phyloP scores from a whole-genome alignment of 1,284 basidiomycete species.

The Rhizopogon parksii region DNA sequence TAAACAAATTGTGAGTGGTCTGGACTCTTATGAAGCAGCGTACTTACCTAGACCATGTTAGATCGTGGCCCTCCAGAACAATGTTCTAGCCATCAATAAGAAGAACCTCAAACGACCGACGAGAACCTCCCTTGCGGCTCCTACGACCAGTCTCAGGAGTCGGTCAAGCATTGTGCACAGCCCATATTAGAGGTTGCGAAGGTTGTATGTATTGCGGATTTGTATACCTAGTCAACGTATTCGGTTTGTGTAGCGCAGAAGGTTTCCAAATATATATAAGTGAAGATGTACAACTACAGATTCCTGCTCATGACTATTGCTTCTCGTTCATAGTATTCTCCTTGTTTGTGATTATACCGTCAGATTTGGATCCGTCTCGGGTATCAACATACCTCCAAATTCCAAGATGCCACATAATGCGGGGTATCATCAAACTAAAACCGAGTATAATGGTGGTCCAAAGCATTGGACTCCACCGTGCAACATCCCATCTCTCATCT shows the following conservation, averaged over 20 bases:
- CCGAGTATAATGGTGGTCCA: constrained; percentile 63
- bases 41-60: constrained; percentile 24
- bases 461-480: constrained; percentile 58
- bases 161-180: constrained; percentile 63
- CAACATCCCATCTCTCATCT: constrained; percentile 53
- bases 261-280: constrained; percentile 14
- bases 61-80: constrained; percentile 93
- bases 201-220: constrained; percentile 5
- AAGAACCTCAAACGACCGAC: constrained; percentile 83
- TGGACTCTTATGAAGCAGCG: background rate
- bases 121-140: constrained; percentile 66
- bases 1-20: constrained; percentile 77
- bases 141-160: constrained; percentile 37
- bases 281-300: constrained; percentile 17
- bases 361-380: constrained; percentile 37
- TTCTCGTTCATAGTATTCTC: background rate
- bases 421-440: constrained; percentile 56
- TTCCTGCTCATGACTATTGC: constrained; percentile 13
- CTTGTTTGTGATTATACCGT: background rate
- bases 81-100: constrained; percentile 93
- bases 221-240: constrained; percentile 4
- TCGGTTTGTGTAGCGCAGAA: constrained; percentile 2
- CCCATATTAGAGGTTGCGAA: constrained; percentile 44
- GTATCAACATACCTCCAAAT: constrained; percentile 63
- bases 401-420: constrained; percentile 65